Base-by-base conservation (phyloP, 768 basidiomycete species). In the Lentinula edodes region DNA sequence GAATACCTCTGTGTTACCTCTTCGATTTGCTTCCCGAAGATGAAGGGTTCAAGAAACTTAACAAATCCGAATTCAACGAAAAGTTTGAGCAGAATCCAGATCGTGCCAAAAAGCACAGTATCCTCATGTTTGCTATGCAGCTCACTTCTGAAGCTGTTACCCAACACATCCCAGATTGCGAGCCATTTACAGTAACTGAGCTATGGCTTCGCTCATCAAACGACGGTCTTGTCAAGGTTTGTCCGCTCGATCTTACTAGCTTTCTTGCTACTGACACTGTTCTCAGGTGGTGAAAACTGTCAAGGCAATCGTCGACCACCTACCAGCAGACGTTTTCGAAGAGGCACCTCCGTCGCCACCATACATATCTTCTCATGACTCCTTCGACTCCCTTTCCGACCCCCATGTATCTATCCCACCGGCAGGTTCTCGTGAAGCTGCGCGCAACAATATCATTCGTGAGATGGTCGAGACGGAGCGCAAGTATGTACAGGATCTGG, bases 381-480 rank as follows among this genome's bases (percentile, higher is more conserved):
- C 88, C 0, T 76, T 80, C 56, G 87, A 88, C 65, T 85, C 85
- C 0, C 71, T 87, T 34, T 67, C 73, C 3, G 83, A 84, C 59
- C 70, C 75, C 5, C 70, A 79, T 8, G 69, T 72, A 35, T 51
- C 73, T 34, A 65, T 76, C 36, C 70, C 82, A 34, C 71, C 83
- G 20, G 75, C 80, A 16, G 84, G 79, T 67, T 84, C 84, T 18
- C 83, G 83, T 60, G 87, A 91, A 64, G 78, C 82, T 1, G 86
- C 87, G 20, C 80, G 91, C 58, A 86, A 85, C 72, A 89, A 90
- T 65, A 89, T 90, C 63, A 83, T 95, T 62, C 83, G 84, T 69
- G 97, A 99, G 75, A 86, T 98, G 66, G 84, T 98, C 52, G 91
- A 93, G 73, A 98, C 94, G 0, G 97, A 99, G 73, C 87, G 93